Evolutionary conservation across 352 stramenopile genomes (phyloP).

Genomic region (Pythium dissotocum): DNA sequence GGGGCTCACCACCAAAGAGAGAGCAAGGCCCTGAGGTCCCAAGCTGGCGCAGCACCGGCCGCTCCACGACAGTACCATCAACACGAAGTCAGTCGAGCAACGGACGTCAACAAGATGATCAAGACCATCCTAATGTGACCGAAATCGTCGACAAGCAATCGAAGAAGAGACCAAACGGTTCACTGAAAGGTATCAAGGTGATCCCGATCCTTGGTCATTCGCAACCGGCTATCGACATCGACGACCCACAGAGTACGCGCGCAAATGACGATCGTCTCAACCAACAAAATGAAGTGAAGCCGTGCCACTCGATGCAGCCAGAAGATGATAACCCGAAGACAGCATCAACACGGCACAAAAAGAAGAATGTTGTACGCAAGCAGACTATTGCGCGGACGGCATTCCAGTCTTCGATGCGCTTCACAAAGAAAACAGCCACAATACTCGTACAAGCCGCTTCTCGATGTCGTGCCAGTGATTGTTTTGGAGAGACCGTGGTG

Average conservation of each 20-base stretch:
- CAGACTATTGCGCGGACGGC: neutral
- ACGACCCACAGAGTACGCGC: neutral
- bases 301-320: neutral
- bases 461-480: neutral
- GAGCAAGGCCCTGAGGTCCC: neutral
- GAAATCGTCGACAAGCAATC: neutral
- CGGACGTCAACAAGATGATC: neutral
- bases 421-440: slow-evolving; percentile 1
- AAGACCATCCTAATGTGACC: neutral
- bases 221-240: neutral
- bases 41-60: neutral
- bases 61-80: neutral
- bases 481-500: neutral
- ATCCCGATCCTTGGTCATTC: neutral
- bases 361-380: neutral
- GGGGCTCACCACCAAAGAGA: neutral
- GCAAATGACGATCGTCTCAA: neutral
- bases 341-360: neutral
- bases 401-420: neutral
- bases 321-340: neutral
- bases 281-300: neutral
- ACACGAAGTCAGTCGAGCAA: slow-evolving; percentile 7
- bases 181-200: neutral
- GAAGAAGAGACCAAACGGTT: neutral
- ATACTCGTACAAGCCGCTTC: neutral